A percentile compares a stretch with the other conserved stretches of the same genome.
Conservation (phyloP, 2,329 filamentous ascomycete genomes). For the Aureobasidium namibiae region DNA sequence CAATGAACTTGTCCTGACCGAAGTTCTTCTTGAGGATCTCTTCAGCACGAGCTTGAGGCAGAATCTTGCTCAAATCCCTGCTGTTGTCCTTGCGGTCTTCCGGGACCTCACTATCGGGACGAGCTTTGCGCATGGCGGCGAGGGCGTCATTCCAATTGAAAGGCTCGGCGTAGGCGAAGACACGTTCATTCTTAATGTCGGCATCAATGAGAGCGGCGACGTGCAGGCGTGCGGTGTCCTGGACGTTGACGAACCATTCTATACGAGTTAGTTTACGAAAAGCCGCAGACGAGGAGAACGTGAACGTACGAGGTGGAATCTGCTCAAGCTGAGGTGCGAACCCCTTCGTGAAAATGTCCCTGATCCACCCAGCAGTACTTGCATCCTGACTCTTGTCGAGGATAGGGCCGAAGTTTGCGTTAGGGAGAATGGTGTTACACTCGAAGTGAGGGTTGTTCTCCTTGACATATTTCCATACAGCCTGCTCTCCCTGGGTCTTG, state of each 20-base stretch:
- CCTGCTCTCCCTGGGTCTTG: constrained; percentile 40
- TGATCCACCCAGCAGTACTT: constrained; percentile 14
- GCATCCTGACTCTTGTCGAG: constrained; percentile 12
- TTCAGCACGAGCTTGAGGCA: constrained; percentile 18
- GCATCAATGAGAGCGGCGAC: constrained; percentile 39
- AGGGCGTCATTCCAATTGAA: constrained; percentile 38
- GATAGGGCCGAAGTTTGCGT: constrained; percentile 15
- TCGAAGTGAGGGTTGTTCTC: constrained; percentile 37
- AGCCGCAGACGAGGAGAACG: background rate
- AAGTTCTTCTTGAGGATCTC: constrained; percentile 22
- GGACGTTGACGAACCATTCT: constrained; percentile 35
- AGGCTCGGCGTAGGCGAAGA: constrained; percentile 42
- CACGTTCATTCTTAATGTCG: constrained; percentile 37
- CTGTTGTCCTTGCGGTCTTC: constrained; percentile 22
- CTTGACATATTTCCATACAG: constrained; percentile 39
- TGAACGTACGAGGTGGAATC: constrained; percentile 4
- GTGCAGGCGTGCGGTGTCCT: constrained; percentile 42
- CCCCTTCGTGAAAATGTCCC: constrained; percentile 5
- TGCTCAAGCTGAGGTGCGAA: background rate
- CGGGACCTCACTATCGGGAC: constrained; percentile 30
- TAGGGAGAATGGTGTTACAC: constrained; percentile 32
- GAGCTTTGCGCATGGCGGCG: constrained; percentile 25
- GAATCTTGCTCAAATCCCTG: constrained; percentile 12
- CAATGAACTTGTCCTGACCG: constrained; percentile 22
- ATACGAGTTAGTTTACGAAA: background rate